Conservation (phyloP, 2,329 filamentous ascomycete genomes). For the Colletotrichum sp. region DNA sequence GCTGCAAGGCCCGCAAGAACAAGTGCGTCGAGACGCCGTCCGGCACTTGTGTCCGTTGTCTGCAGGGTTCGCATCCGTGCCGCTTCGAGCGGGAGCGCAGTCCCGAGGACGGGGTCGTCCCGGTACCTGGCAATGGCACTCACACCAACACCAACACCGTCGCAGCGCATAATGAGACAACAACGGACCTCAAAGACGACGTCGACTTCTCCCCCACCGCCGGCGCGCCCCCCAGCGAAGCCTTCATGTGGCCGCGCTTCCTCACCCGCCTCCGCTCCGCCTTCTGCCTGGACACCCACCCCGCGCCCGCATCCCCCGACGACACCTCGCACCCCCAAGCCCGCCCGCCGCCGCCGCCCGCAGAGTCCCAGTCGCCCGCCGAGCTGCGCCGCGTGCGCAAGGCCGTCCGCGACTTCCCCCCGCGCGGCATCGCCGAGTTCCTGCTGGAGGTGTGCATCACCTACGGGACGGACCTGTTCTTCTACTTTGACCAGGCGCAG, state of each 20-base stretch:
- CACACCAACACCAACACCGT: background rate
- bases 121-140: background rate
- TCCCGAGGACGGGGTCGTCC: background rate
- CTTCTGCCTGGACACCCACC: constrained; percentile 28
- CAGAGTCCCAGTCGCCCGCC: background rate
- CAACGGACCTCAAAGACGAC: background rate
- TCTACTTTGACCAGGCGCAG: constrained; percentile 33
- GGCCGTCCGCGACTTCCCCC: constrained; percentile 29
- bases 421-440: constrained; percentile 30
- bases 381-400: constrained; percentile 25
- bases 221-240: constrained; percentile 17
- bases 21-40: constrained; percentile 33
- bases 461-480: constrained; percentile 31
- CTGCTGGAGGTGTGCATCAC: constrained; percentile 31
- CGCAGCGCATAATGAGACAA: background rate
- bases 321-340: constrained; percentile 21
- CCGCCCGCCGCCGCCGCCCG: background rate
- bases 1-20: constrained; percentile 39
- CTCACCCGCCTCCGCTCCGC: constrained; percentile 28
- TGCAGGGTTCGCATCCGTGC: constrained; percentile 25
- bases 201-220: constrained; percentile 15
- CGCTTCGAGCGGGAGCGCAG: constrained; percentile 18
- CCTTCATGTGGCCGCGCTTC: constrained; percentile 31
- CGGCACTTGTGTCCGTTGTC: constrained; percentile 33
- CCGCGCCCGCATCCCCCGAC: constrained; percentile 16